Conservation (phyloP, 192 early-diverging fungal genomes). For the Chytriomyces sp. region DNA sequence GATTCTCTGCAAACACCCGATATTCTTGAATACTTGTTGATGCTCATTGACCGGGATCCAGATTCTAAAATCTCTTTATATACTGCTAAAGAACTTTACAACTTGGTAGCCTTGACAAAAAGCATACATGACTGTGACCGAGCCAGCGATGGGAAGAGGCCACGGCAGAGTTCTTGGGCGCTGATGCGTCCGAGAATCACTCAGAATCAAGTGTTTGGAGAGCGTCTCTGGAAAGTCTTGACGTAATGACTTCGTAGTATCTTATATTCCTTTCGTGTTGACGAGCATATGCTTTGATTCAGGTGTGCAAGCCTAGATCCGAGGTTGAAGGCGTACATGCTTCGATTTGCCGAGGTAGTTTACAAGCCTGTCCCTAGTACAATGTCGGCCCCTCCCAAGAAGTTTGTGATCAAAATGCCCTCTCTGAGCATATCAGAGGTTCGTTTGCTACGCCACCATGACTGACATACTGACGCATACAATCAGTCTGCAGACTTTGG, state of each 20-base stretch:
- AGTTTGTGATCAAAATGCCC: conserved; percentile 57
- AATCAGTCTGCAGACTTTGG: not conserved
- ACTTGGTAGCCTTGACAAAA: conserved; percentile 13
- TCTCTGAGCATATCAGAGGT: conserved; percentile 13
- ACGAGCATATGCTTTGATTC: not conserved
- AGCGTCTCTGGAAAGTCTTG: conserved; percentile 5
- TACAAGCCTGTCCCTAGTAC: conserved; percentile 53
- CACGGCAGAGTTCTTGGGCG: conserved; percentile 6
- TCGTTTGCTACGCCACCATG: no score
- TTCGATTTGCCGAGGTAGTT: conserved; percentile 66
- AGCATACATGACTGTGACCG: not conserved
- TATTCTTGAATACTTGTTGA: conserved; percentile 58
- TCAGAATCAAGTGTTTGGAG: not conserved
- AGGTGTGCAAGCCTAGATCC: conserved; percentile 47
- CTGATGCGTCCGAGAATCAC: not conserved
- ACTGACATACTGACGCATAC: no score
- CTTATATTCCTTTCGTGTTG: not conserved
- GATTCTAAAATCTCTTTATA: conserved; percentile 64
- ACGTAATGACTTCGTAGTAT: not conserved
- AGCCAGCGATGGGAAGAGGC: not conserved
- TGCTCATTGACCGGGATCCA: conserved; percentile 63
- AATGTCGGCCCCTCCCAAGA: conserved; percentile 22
- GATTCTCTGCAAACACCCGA: conserved; percentile 56
- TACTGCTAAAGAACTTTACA: conserved; percentile 38
- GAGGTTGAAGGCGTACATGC: conserved; percentile 56